phyloP scores from a whole-genome alignment of 371 early-diverging fungal genomes.

The Synchytrium microbalum region DNA sequence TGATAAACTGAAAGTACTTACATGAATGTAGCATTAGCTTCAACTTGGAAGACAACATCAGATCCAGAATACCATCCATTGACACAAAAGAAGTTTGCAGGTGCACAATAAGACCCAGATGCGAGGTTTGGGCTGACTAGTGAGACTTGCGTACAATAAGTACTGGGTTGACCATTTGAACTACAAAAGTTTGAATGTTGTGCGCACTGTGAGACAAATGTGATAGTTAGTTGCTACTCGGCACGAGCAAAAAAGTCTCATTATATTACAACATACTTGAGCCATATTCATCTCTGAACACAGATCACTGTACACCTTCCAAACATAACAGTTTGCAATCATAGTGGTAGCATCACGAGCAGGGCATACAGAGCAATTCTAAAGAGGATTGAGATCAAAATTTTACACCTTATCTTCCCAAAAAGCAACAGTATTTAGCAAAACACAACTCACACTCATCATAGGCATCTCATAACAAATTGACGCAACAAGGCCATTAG shows the following conservation, averaged over 20 bases:
- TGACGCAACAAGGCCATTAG: neutral
- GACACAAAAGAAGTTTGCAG: neutral
- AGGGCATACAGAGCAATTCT: neutral
- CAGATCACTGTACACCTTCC: neutral
- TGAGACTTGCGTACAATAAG: neutral
- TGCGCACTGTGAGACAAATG: too few species aligned
- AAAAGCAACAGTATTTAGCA: too few species aligned
- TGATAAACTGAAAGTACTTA: too few species aligned
- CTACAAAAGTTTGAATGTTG: neutral
- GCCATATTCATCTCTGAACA: neutral
- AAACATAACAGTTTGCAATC: neutral
- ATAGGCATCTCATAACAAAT: neutral
- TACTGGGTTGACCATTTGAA: neutral
- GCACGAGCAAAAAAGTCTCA: neutral
- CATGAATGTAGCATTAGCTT: neutral
- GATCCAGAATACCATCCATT: neutral
- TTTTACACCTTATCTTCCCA: neutral
- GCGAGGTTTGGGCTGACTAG: neutral
- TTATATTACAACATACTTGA: neutral
- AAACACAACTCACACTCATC: neutral
- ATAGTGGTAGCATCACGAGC: neutral
- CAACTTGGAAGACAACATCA: neutral
- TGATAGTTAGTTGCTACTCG: too few species aligned
- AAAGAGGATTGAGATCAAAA: neutral
- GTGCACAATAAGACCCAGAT: neutral